Evolutionary conservation across 805 yeast species (phyloP).

Genomic region (Metschnikowia similis): DNA sequence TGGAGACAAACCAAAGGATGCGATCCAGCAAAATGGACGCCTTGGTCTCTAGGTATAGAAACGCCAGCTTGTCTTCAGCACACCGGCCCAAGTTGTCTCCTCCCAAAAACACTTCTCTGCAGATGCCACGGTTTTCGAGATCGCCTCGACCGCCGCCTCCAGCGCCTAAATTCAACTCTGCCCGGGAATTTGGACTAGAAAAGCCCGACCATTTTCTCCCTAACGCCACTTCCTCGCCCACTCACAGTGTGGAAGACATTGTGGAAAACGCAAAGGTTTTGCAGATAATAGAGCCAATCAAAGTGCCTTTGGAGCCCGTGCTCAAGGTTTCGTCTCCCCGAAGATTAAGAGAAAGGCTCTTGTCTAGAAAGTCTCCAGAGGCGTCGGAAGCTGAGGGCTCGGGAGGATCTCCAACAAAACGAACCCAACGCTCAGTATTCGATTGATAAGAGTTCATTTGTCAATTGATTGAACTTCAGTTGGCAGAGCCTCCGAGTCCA

Average conservation of each 20-base stretch:
- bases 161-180: slow-evolving; percentile 7
- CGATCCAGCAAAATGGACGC: slow-evolving; percentile 32
- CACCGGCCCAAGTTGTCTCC: neutral
- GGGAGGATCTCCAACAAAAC: neutral
- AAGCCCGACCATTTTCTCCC: neutral
- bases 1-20: slow-evolving; percentile 36
- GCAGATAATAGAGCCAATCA: slow-evolving; percentile 33
- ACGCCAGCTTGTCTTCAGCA: slow-evolving; percentile 5
- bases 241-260: slow-evolving; percentile 1
- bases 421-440: neutral
- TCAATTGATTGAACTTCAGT: slow-evolving; percentile 15
- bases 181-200: neutral
- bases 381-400: neutral
- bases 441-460: slow-evolving; percentile 9
- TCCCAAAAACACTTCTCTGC: slow-evolving; percentile 1
- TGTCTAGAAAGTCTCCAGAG: slow-evolving; percentile 3
- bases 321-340: slow-evolving; percentile 30
- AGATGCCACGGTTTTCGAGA: neutral
- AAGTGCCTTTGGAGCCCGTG: slow-evolving; percentile 30
- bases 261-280: slow-evolving; percentile 34
- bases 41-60: slow-evolving; percentile 29
- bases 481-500: too few species aligned
- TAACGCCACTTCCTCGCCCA: slow-evolving; percentile 10
- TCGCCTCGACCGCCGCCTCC: slow-evolving; percentile 8
- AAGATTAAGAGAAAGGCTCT: slow-evolving; percentile 24